Conservation (phyloP, 805 yeast genomes). For the Torulaspora franciscae region DNA sequence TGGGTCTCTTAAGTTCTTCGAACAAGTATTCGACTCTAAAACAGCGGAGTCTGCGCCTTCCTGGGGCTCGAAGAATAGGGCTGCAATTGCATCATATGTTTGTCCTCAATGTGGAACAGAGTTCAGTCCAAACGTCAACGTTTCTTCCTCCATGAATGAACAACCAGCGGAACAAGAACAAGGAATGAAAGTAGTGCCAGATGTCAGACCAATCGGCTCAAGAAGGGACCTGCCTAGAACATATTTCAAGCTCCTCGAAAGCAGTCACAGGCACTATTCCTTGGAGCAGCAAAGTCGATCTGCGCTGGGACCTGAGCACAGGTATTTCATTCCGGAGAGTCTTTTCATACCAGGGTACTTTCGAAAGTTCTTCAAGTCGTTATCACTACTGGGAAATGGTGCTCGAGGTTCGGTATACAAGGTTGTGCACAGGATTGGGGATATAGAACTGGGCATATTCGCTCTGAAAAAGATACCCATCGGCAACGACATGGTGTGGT, state of each 20-base stretch:
- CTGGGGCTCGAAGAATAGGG: conserved; percentile 5
- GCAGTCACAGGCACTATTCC: conserved; percentile 15
- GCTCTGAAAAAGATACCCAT: conserved; percentile 83
- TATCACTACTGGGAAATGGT: conserved; percentile 68
- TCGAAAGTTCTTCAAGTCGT: conserved; percentile 58
- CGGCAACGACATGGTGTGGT: conserved; percentile 67
- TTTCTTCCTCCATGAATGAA: not conserved
- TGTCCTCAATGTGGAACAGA: conserved; percentile 34
- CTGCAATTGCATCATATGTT: conserved; percentile 23
- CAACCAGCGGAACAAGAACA: not conserved
- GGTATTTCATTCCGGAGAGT: conserved; percentile 41
- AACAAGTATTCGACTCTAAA: conserved; percentile 14
- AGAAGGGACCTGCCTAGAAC: conserved; percentile 18
- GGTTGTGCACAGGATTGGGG: conserved; percentile 70
- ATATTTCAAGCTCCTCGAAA: conserved; percentile 23
- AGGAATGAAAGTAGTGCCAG: not conserved
- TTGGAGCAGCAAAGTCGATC: conserved; percentile 5
- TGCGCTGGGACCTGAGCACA: conserved; percentile 11
- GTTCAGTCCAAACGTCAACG: conserved; percentile 12
- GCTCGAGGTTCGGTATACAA: conserved; percentile 80
- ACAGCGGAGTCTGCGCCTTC: conserved; percentile 3
- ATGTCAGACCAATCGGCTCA: not conserved
- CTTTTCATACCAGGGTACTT: conserved; percentile 82
- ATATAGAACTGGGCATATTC: conserved; percentile 69
- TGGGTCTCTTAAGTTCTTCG: conserved; percentile 26